Evolutionary conservation across 768 basidiomycete species (phyloP), one percentile per base, ranked within the genome.

Genomic region (Collybia mongolica): DNA sequence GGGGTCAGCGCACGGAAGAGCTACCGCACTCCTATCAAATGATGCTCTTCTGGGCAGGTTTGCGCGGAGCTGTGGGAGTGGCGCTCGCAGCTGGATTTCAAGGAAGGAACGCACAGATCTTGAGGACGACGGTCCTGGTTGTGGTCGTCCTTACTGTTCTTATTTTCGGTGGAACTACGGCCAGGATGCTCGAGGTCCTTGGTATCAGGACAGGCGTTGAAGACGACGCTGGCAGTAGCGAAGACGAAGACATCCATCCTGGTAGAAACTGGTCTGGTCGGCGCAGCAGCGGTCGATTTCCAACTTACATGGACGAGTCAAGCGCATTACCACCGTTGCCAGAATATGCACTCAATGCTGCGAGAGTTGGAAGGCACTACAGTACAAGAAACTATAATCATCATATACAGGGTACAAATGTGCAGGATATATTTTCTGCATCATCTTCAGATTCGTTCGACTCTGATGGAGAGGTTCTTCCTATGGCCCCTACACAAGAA

Each of bases 21-120:
- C 73, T 99, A 4, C 95, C 97, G 1, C 95, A 98, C 67, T 94
- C 93, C 9, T 98, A 99, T 62, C 95, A 98, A 60, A 96, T 98
- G 92, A 97, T 98, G 94, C 72, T 98, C 14, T 98, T 98, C 71
- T 99, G 96, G 97, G 96, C 96, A 1, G 96, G 96, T 5, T 72
- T 99, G 47, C 79, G 97, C 23, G 97, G 97, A 29, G 97, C 97
- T 0, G 97, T 99, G 38, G 97, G 97, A 35, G 97, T 99, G 18
- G 97, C 97, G 3, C 82, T 99, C 24, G 97, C 97, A 1, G 90
- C 93, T 1, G 95, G 95, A 2, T 96, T 99, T 76, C 86, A 86
- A 50, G 96, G 97, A n/a, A 77, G 83, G 23, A 96, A 96, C 62
- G 93, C 93, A 0, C 84, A 92, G 59, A 92, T 90, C 36, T 77